Conservation (phyloP, 2,329 filamentous ascomycete species). For the Talaromyces amestolkiae region DNA sequence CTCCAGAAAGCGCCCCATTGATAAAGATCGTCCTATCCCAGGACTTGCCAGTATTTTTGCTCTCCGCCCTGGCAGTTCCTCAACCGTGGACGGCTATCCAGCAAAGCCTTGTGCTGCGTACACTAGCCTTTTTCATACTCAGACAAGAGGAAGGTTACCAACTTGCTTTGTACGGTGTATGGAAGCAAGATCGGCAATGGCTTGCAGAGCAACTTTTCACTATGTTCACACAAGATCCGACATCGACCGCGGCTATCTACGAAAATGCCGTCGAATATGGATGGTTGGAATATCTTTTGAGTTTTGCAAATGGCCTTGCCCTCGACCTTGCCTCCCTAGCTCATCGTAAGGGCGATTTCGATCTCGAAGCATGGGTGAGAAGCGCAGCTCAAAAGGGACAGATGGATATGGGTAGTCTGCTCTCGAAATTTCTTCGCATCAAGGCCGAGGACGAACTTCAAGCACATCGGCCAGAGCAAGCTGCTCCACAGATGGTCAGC, state of each 20-base stretch:
- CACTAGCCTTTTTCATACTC: slow-evolving; percentile 77
- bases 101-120: slow-evolving; percentile 48
- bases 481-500: slow-evolving; percentile 65
- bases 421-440: slow-evolving; percentile 78
- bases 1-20: slow-evolving; percentile 56
- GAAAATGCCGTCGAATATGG: slow-evolving; percentile 77
- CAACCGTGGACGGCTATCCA: slow-evolving; percentile 51
- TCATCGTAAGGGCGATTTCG: slow-evolving; percentile 75
- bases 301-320: slow-evolving; percentile 76
- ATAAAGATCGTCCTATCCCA: slow-evolving; percentile 60
- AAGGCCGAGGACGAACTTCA: slow-evolving; percentile 79
- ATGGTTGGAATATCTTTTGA: slow-evolving; percentile 80
- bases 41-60: slow-evolving; percentile 50
- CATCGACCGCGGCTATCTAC: slow-evolving; percentile 66
- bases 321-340: slow-evolving; percentile 83
- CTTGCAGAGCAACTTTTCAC: slow-evolving; percentile 77
- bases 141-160: slow-evolving; percentile 75
- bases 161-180: slow-evolving; percentile 86
- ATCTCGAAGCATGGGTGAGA: slow-evolving; percentile 77
- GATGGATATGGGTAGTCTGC: slow-evolving; percentile 65
- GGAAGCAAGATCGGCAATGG: slow-evolving; percentile 87
- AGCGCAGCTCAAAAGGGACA: slow-evolving; percentile 64
- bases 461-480: slow-evolving; percentile 68
- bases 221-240: slow-evolving; percentile 67
- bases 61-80: slow-evolving; percentile 48